Conservation (phyloP, 2,329 filamentous ascomycete genomes). For the Pseudovirgaria hyperparasitica region DNA sequence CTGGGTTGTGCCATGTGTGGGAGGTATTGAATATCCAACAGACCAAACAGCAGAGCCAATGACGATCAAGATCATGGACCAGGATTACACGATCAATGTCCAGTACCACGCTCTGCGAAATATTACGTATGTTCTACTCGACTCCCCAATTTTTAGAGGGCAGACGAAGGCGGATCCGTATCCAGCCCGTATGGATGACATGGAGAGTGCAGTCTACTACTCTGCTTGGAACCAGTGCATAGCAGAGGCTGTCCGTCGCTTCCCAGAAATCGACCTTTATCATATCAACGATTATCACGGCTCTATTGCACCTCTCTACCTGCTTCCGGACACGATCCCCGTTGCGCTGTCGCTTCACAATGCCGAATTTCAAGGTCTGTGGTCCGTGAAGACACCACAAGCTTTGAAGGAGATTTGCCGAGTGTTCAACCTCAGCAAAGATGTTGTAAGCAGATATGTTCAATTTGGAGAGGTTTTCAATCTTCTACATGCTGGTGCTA, state of each 20-base stretch:
- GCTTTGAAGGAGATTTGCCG: constrained; percentile 51
- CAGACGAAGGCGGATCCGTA: constrained; percentile 52
- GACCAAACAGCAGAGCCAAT: constrained; percentile 49
- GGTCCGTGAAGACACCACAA: constrained; percentile 51
- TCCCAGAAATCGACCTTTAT: constrained; percentile 47
- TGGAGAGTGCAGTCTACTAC: constrained; percentile 56
- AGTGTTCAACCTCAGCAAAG: constrained; percentile 48
- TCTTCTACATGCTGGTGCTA: constrained; percentile 52
- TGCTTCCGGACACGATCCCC: constrained; percentile 49
- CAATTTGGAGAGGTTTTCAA: constrained; percentile 61
- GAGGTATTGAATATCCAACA: constrained; percentile 49
- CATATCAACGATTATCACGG: constrained; percentile 55
- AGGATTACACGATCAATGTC: constrained; percentile 47
- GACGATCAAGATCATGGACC: constrained; percentile 47
- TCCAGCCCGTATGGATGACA: constrained; percentile 55
- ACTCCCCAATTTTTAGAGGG: constrained; percentile 53
- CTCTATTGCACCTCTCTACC: constrained; percentile 49
- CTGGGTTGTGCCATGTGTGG: constrained; percentile 41
- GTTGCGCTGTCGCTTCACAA: constrained; percentile 55
- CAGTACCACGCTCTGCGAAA: constrained; percentile 52
- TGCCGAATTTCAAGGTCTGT: constrained; percentile 56
- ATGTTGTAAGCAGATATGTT: constrained; percentile 47
- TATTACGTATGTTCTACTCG: constrained; percentile 56
- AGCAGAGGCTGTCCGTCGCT: constrained; percentile 48
- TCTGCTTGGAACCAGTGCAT: constrained; percentile 61